Evolutionary conservation across 306 rosid species (phyloP).

Genomic region (Glycine soja): DNA sequence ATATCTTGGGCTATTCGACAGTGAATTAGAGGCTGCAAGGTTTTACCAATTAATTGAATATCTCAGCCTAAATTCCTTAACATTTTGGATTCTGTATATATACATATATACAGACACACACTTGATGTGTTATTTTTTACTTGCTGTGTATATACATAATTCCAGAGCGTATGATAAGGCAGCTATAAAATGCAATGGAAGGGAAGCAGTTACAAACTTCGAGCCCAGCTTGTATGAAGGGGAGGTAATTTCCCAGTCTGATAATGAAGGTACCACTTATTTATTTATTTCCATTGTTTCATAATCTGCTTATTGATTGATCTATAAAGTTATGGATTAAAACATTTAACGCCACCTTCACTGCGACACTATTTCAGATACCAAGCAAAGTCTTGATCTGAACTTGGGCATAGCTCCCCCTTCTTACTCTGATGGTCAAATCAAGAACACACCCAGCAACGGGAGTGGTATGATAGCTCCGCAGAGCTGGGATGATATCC

Average conservation of each 20-base stretch:
- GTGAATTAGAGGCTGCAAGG: constrained; percentile 98
- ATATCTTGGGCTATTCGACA: constrained; percentile 93
- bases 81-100: constrained; percentile 24
- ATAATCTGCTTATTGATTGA: background rate
- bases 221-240: constrained; percentile 70
- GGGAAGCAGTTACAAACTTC: constrained; percentile 91
- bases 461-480: constrained; percentile 54
- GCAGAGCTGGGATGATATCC: constrained; percentile 54
- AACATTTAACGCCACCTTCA: background rate
- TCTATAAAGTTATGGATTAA: background rate
- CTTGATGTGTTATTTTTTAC: constrained; percentile 34
- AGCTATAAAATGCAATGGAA: constrained; percentile 85
- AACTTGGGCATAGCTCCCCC: constrained; percentile 85
- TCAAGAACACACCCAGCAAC: constrained; percentile 44
- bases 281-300: background rate
- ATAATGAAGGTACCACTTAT: constrained; percentile 58
- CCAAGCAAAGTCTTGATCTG: constrained; percentile 73
- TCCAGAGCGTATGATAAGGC: constrained; percentile 95
- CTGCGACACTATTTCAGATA: constrained; percentile 52
- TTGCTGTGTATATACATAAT: constrained; percentile 40
- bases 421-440: constrained; percentile 53
- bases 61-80: constrained; percentile 25
- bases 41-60: constrained; percentile 45
- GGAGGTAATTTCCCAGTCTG: constrained; percentile 61
- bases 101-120: background rate